These are phyloP conservation scores for Marsdenia floribunda DNA, from an alignment of 257 asterid genomes.

Conservation along the genomic window DNA sequence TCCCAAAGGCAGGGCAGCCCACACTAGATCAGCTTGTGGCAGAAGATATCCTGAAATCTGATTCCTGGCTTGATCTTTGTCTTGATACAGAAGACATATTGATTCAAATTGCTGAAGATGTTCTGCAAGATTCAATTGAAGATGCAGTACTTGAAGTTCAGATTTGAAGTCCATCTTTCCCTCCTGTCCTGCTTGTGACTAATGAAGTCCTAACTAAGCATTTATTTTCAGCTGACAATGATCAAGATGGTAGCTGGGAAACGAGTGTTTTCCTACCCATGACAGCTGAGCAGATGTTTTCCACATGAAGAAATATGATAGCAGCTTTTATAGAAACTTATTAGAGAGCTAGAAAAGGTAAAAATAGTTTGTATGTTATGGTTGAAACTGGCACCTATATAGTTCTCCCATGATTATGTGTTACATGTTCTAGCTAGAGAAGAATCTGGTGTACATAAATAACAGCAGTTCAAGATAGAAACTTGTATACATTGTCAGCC, in stretches of 20 bases:
- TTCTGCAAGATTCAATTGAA: constrained; percentile 51
- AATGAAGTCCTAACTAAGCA: background rate
- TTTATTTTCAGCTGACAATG: constrained; percentile 3
- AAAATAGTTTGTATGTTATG: background rate
- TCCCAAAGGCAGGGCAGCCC: constrained; percentile 30
- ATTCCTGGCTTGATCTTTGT: constrained; percentile 56
- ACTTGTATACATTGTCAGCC: background rate
- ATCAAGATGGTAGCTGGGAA: background rate
- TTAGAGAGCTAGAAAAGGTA: background rate
- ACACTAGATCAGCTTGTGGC: constrained; percentile 47
- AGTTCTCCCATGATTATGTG: background rate
- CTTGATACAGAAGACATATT: constrained; percentile 39
- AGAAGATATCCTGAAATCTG: constrained; percentile 34
- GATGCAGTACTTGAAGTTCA: constrained; percentile 38
- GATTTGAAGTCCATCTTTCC: constrained; percentile 20
- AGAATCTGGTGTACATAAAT: background rate
- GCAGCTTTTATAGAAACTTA: background rate
- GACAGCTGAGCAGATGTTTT: background rate
- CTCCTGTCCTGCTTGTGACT: background rate
- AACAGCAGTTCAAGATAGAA: background rate
- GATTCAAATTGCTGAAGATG: constrained; percentile 47
- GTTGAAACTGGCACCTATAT: background rate
- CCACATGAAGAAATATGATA: background rate
- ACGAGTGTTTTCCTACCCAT: background rate
- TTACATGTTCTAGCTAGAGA: background rate